Evolutionary conservation across 345 rosid genomes (phyloP).

Genomic region (sweet orange (Citrus sinensis)): DVS_A1.0 CM039167.1:24992501-24993000

Average conservation of each 20-base stretch:
- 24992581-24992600: conserved; percentile 12
- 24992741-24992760: conserved; percentile 68
- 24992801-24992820: neutral
- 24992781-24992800: conserved; percentile 1
- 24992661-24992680: conserved; percentile 58
- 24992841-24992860: neutral
- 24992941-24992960: neutral
- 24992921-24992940: too few species aligned
- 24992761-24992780: conserved; percentile 68
- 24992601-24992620: neutral
- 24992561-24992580: neutral
- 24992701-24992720: conserved; percentile 96
- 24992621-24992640: conserved; percentile 6
- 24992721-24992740: conserved; percentile 80
- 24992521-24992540: neutral
- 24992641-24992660: neutral
- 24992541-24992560: neutral
- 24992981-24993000: neutral
- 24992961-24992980: neutral
- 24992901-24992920: too few species aligned
- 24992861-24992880: neutral
- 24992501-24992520: neutral
- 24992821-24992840: neutral
- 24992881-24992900: neutral
- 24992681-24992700: conserved; percentile 77